A percentile compares a stretch with the other conserved stretches of the same genome.
These are phyloP conservation scores for Sicyos edulis DNA, from an alignment of 306 rosid species.

Conservation along the genomic window DNA sequence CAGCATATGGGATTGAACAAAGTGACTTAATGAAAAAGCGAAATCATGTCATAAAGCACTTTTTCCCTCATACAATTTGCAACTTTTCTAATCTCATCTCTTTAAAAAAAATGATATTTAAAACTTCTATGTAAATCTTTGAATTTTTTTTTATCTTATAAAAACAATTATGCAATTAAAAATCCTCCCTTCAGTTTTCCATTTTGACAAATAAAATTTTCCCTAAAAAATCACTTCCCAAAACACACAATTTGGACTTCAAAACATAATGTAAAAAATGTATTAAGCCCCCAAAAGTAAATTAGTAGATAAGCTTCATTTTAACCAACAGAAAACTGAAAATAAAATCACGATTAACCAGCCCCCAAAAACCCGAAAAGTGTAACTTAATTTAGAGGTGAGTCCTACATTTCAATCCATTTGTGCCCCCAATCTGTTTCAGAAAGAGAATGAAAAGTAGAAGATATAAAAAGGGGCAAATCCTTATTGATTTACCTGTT, in stretches of 20 bases:
- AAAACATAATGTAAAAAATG: too few relatives aligned
- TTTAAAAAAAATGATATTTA: background rate
- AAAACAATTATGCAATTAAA: too few relatives aligned
- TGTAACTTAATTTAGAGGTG: background rate
- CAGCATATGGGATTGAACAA: background rate
- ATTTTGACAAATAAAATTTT: too few relatives aligned
- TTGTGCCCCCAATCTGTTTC: conserved; percentile 1
- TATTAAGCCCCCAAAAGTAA: too few relatives aligned
- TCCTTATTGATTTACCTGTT: background rate
- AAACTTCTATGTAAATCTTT: background rate
- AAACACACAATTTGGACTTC: too few relatives aligned
- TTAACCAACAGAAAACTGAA: background rate
- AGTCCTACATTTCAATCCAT: background rate
- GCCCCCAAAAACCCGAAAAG: background rate
- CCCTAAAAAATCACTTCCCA: background rate
- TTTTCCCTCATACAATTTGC: background rate
- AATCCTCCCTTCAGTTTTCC: too few relatives aligned
- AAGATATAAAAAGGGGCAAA: conserved; percentile 1
- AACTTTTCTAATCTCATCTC: background rate
- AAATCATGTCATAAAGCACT: conserved; percentile 1
- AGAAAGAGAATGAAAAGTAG: conserved; percentile 12
- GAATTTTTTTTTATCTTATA: too few relatives aligned
- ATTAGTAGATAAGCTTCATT: too few relatives aligned
- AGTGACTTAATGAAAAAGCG: background rate
- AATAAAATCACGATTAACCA: background rate